Conservation (phyloP, 176 grass and related monocot species). For the Juncus inflexus region DNA sequence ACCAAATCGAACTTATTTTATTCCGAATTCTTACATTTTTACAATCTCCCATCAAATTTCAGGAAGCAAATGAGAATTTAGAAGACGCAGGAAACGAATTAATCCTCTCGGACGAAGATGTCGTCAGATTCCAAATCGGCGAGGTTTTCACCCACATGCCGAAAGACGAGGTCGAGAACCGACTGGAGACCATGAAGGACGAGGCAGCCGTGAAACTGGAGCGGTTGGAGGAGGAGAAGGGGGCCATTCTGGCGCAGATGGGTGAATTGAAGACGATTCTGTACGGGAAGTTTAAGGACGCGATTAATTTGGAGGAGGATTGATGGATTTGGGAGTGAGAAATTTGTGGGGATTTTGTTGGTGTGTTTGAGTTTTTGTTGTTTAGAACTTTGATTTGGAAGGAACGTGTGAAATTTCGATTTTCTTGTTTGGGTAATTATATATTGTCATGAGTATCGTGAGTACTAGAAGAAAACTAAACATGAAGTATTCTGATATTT, state of each 20-base stretch:
- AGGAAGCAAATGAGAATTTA: conserved; percentile 93
- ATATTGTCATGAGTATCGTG: too few relatives aligned
- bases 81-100: conserved; percentile 92
- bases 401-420: too few relatives aligned
- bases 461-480: too few relatives aligned
- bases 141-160: conserved; percentile 92
- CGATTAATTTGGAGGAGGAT: conserved; percentile 99
- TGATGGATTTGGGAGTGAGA: conserved; percentile 1
- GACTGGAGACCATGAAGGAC: conserved; percentile 94
- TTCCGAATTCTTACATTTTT: too few relatives aligned
- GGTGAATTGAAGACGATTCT: conserved; percentile 81
- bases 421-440: too few relatives aligned
- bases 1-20: too few relatives aligned
- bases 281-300: conserved; percentile 92
- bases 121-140: conserved; percentile 86
- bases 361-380: background rate
- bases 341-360: background rate
- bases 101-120: conserved; percentile 90
- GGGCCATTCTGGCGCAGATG: conserved; percentile 72
- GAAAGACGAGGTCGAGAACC: conserved; percentile 68
- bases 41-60: conserved; percentile 13
- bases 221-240: conserved; percentile 74
- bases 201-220: conserved; percentile 68
- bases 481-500: too few relatives aligned
- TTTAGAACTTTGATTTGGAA: too few relatives aligned